phyloP scores from a whole-genome alignment of 129 eudicot species.

The Artemisia argyi region DNA sequence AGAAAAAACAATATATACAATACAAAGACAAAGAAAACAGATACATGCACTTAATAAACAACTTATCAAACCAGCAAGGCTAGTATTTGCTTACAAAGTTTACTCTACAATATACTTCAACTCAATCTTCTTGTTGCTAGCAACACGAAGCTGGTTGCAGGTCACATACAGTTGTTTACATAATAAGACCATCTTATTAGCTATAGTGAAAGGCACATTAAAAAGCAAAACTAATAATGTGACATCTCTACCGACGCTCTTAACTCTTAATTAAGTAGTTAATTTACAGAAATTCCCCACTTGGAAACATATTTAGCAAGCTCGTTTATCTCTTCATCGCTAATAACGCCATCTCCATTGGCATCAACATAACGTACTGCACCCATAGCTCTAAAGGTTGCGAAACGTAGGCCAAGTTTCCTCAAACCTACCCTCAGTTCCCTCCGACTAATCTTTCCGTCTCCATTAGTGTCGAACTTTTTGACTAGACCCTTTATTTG shows the following conservation, averaged over 20 bases:
- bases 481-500: conserved; percentile 35
- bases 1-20: too few relatives aligned
- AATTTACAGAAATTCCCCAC: conserved; percentile 29
- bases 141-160: conserved; percentile 25
- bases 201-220: not conserved
- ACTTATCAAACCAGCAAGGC: not conserved
- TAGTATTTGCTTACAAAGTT: not conserved
- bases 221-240: not conserved
- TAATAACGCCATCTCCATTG: conserved; percentile 41
- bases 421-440: conserved; percentile 42
- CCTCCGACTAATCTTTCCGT: conserved; percentile 38
- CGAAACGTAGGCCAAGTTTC: conserved; percentile 31
- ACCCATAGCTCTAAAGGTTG: conserved; percentile 35
- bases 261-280: not conserved
- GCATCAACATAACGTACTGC: conserved; percentile 40
- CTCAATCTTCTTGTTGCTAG: conserved; percentile 15
- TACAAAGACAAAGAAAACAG: too few relatives aligned
- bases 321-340: conserved; percentile 36
- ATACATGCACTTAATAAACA: not conserved
- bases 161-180: too few relatives aligned
- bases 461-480: conserved; percentile 36
- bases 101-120: conserved; percentile 8
- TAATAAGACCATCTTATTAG: too few relatives aligned
- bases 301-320: conserved; percentile 34
- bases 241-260: not conserved